Base-by-base conservation (phyloP, 495 filamentous ascomycete genomes). In the Acidiella bohemica region DNA sequence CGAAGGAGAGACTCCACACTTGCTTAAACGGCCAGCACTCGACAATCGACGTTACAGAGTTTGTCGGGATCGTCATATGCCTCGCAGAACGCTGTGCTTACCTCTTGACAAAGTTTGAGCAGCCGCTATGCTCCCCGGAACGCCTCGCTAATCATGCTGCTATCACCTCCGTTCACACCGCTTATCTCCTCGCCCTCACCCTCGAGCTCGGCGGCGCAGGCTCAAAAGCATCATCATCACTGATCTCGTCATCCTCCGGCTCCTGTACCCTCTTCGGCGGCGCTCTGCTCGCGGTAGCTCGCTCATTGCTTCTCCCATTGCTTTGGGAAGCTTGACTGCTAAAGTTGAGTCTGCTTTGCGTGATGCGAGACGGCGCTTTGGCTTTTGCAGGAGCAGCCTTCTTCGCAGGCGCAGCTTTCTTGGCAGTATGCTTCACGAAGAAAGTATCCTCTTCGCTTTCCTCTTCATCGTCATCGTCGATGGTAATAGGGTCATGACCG, bases 191-290 rank as follows among this genome's bases (percentile, higher is more conserved):
- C 30, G 48, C 41, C 16, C 41, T 39, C 13, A 39, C 21, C 19
- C 52, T 52, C 30, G 56, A 46, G 13, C 49, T 45, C 9, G 54
- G 36, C 22, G 64, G 55, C 38, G 67, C 59, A 19, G 69, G 65
- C 58, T 90, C 84, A 61, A 90, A 88, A 2, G 80, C 84, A 62
- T 93, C 84, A 44, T 81, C 73, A 22, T 72, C 72, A 18, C 76
- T 75, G 1, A 84, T 81, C 39, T 80, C 70, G 46, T 73, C 80
- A 49, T 84, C 81, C 44, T 81, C 79, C 37, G 83, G 78, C 41
- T 37, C 34, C 37, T 44, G 32, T 22, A 39, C 13, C 19, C 32
- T 32, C 46, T 39, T 44, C 25, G 35, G 25, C 11, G 39, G 26
- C 22, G 42, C 26, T 14, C 23, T 36, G 28, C 26, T 49, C 7